Base-by-base conservation (phyloP, 1,284 basidiomycete genomes). In the Ustilago lituana region DNA sequence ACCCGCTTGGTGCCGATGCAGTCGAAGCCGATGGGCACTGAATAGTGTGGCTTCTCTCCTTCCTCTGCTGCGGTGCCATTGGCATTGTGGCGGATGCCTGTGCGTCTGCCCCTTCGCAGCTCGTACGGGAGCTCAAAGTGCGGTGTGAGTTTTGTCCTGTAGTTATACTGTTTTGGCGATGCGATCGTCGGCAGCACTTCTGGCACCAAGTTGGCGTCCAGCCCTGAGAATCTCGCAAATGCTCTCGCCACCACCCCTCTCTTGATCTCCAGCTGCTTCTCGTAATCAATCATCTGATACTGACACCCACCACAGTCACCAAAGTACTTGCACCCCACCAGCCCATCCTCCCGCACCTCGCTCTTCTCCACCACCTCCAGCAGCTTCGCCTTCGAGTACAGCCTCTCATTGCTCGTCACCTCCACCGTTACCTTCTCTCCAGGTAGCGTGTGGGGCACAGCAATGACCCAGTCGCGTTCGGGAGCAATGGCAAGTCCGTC, bases 101-200 rank as follows among this genome's bases (percentile, higher is more conserved):
- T 33, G 19, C 56, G 43, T 83, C 54, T 83, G 81, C 77, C 58
- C 22, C 73, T 61, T 17, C 74, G 65, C 17, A 76, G 48, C 37
- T 77, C 89, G 0, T 88, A 88, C 1, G 92, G 89, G 0, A 90
- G 87, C 39, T 96, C 91, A 74, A 98, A 98, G 82, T 98, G 95
- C 0, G 95, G 95, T 0, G 95, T 98, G 43, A 98, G 89, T 84
- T 98, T 98, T 1, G 96, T 98, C 20, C 95, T 89, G 82, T 98
- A 98, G 40, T 87, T 87, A 83, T 95, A 97, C 69, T 95, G 89
- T 46, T 91, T 84, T 0, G 95, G 96, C 0, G 91, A 94, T 6
- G 88, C 87, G 15, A 95, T 89, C 0, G 95, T 98, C 0, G 89
- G 84, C 46, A 87, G 85, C 27, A 94, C 88, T 0, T 80, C 55